Evolutionary conservation across 257 asterid genomes (phyloP), one percentile per base, ranked within the genome.

Genomic region (Forsythia suspensa): DNA sequence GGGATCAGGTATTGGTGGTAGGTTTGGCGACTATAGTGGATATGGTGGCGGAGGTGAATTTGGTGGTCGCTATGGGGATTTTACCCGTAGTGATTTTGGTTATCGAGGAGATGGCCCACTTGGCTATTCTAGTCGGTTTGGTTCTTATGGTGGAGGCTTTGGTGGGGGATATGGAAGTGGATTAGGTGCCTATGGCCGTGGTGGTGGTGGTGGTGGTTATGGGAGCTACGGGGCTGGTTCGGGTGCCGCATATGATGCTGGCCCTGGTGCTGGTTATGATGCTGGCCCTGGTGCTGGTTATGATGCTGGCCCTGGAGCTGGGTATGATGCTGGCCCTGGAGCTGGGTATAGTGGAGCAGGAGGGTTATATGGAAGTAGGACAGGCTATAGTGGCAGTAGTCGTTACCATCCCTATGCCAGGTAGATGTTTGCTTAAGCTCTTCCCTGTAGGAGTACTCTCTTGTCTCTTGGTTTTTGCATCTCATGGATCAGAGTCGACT

Each of bases 21-120:
- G 97, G 91, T 90, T 89, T 82, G 91, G 92, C 85, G 97, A 92
- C 76, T 91, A 90, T 84, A 89, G 93, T 85, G 96, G 93, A 59
- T 89, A 90, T 34, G 86, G 91, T 76, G 89, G 89, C 79, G 89
- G 85, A 61, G 84, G 98, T 83, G 97, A 93, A 20, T 88, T 84
- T 75, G 95, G 97, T 69, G 94, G 97, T 72, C 91, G 96, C 38
- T 92, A 92, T 85, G 97, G 96, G 43, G 96, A 92, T 85, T 91
- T 86, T 84, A 83, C 88, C n/a, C 82, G 92, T 84, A 88, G 94
- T 66, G 98, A 91, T 41, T 92, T 84, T 86, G 95, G 95, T 63
- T 91, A 91, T 69, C 91, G 93, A 12, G 94, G 97, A 48, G 97
- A 91, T 70, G 91, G 89, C n/a, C 87, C 97, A 2, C 90, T 91